phyloP scores from a whole-genome alignment of 2,329 filamentous ascomycete species.

The Fusarium dimerum region DNA sequence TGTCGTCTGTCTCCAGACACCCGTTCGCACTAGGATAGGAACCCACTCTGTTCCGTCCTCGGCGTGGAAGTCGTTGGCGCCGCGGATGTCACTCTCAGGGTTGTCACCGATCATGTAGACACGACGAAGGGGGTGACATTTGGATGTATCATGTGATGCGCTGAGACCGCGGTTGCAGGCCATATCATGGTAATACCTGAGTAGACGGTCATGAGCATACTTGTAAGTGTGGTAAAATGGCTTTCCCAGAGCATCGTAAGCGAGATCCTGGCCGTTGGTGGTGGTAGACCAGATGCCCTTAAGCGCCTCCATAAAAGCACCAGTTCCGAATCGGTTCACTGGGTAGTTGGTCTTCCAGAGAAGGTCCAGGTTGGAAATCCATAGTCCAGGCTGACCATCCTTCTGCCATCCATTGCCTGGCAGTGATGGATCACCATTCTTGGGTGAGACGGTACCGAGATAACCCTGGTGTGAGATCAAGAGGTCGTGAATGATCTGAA shows the following conservation, averaged over 20 bases:
- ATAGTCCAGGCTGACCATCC: slow-evolving; percentile 77
- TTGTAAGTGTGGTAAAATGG: slow-evolving; percentile 76
- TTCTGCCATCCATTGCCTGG: slow-evolving; percentile 79
- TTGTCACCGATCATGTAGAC: slow-evolving; percentile 97
- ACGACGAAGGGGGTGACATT: slow-evolving; percentile 57
- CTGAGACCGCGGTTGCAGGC: slow-evolving; percentile 16
- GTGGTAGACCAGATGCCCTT: slow-evolving; percentile 76
- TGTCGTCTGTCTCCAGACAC: slow-evolving; percentile 62
- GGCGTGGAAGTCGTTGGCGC: slow-evolving; percentile 76
- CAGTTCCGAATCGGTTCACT: slow-evolving; percentile 85
- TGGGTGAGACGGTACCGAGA: slow-evolving; percentile 74
- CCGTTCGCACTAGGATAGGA: slow-evolving; percentile 76
- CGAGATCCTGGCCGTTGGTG: slow-evolving; percentile 63
- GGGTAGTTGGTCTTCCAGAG: slow-evolving; percentile 87
- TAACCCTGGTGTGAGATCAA: slow-evolving; percentile 77
- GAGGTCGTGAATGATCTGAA: slow-evolving; percentile 80
- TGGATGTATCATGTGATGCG: slow-evolving; percentile 10
- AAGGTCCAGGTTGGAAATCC: slow-evolving; percentile 88
- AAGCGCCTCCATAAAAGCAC: slow-evolving; percentile 82
- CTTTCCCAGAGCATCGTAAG: slow-evolving; percentile 77
- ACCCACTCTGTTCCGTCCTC: slow-evolving; percentile 71
- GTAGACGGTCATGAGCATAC: slow-evolving; percentile 73
- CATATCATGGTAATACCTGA: slow-evolving; percentile 47
- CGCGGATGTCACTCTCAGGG: slow-evolving; percentile 85
- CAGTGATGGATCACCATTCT: slow-evolving; percentile 66